Percentiles rank a stretch among this genome's conserved stretches.
Conservation (phyloP, 495 filamentous ascomycete genomes). For the Clohesyomyces aquaticus region DNA sequence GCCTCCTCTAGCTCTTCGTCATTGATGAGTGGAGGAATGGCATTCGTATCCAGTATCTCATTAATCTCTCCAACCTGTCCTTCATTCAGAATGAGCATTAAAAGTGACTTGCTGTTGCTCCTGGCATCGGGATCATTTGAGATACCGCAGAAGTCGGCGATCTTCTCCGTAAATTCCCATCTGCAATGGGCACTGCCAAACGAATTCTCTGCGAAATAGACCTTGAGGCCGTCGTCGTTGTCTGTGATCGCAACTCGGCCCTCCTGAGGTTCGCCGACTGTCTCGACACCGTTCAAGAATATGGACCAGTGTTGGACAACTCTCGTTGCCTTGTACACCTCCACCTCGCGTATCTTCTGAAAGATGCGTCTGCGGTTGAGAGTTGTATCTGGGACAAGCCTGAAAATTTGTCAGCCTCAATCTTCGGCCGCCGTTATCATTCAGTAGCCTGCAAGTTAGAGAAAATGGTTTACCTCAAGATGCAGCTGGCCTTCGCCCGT, state of each 20-base stretch:
- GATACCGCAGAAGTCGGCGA: slow-evolving; percentile 6
- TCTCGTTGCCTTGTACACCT: not conserved
- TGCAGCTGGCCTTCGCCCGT: not conserved
- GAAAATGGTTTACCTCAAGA: no score
- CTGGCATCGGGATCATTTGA: slow-evolving; percentile 2
- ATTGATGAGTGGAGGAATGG: not conserved
- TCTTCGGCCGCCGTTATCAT: no score
- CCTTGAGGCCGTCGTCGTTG: slow-evolving; percentile 2
- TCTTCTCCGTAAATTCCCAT: not conserved
- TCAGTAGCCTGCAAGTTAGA: no score
- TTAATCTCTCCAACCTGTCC: slow-evolving; percentile 7
- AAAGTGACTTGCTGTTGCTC: slow-evolving; percentile 1
- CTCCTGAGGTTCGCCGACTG: not conserved
- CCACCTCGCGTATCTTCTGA: not conserved
- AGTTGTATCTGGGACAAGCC: not conserved
- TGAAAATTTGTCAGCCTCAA: not conserved
- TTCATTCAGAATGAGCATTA: slow-evolving; percentile 1
- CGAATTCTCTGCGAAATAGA: slow-evolving; percentile 1
- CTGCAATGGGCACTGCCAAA: not conserved
- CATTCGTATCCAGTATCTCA: slow-evolving; percentile 2
- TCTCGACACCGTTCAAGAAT: not conserved
- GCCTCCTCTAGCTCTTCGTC: slow-evolving; percentile 1
- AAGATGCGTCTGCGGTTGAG: slow-evolving; percentile 7
- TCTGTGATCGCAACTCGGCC: not conserved
- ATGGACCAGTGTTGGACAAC: slow-evolving; percentile 5